Evolutionary conservation across 1,284 basidiomycete genomes (phyloP).

Genomic region (Ganoderma lucidum): DNA sequence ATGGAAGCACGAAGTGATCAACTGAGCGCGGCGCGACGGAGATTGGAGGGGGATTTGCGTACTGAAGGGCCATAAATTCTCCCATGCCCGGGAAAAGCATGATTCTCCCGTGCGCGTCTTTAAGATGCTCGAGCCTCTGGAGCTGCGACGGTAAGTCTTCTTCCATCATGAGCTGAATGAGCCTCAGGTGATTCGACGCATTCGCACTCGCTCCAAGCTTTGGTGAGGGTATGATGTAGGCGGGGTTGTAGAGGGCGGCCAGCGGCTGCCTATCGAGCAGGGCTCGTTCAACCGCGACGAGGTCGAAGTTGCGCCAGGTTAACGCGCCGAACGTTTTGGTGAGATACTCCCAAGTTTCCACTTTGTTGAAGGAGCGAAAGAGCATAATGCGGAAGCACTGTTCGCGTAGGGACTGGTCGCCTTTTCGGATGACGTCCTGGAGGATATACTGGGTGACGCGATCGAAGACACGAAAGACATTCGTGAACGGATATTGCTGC

Average conservation of each 20-base stretch:
- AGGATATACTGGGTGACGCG: constrained; percentile 52
- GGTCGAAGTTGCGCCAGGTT: constrained; percentile 46
- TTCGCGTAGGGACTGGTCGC: constrained; percentile 46
- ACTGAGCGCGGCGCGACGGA: constrained; percentile 2
- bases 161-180: constrained; percentile 49
- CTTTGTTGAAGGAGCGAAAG: constrained; percentile 51
- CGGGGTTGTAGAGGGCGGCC: constrained; percentile 44
- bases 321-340: constrained; percentile 43
- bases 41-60: constrained; percentile 29
- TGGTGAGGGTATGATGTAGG: constrained; percentile 52
- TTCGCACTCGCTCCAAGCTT: constrained; percentile 43
- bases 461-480: constrained; percentile 53
- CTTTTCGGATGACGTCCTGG: constrained; percentile 47
- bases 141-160: constrained; percentile 45
- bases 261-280: constrained; percentile 37
- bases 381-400: constrained; percentile 52
- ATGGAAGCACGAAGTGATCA: constrained; percentile 11
- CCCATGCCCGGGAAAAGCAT: constrained; percentile 49
- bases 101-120: constrained; percentile 48
- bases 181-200: constrained; percentile 45
- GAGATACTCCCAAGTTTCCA: constrained; percentile 52
- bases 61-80: constrained; percentile 51
- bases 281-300: constrained; percentile 44
- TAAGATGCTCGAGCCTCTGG: constrained; percentile 41
- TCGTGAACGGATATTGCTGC: constrained; percentile 47